Evolutionary conservation across 768 basidiomycete species (phyloP).

Genomic region (Mycena alexandri): DNA sequence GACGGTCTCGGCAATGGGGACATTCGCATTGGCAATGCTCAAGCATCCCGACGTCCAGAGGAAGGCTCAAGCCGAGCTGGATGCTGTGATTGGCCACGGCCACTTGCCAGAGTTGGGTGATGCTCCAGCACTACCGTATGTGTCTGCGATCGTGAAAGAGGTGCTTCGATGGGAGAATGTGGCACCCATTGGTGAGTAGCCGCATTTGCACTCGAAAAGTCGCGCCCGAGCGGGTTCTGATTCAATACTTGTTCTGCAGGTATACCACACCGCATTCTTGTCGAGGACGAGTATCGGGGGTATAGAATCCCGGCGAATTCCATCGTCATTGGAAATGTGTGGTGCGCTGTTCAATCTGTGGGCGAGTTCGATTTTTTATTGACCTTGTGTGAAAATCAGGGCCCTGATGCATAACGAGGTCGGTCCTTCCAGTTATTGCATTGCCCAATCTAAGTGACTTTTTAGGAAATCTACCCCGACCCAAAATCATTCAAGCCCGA

Average conservation of each 20-base stretch:
- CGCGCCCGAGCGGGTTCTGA: too few relatives aligned
- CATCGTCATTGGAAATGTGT: constrained; percentile 5
- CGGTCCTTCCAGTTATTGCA: constrained; percentile 42
- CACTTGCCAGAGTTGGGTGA: constrained; percentile 54
- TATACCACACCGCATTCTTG: constrained; percentile 8
- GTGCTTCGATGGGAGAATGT: constrained; percentile 51
- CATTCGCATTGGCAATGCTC: constrained; percentile 56
- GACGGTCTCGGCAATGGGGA: constrained; percentile 49
- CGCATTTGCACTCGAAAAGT: not conserved
- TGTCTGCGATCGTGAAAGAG: constrained; percentile 55
- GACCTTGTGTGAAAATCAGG: not conserved
- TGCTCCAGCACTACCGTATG: constrained; percentile 48
- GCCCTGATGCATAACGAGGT: not conserved
- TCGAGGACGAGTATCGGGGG: constrained; percentile 13
- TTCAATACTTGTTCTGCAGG: not conserved
- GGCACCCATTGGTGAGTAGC: constrained; percentile 44
- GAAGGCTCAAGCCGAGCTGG: constrained; percentile 56
- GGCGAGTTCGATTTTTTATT: not conserved
- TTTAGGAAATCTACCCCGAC: constrained; percentile 49
- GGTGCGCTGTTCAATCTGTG: not conserved
- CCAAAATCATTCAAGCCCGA: constrained; percentile 52
- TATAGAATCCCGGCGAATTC: constrained; percentile 6
- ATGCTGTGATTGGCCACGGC: constrained; percentile 46
- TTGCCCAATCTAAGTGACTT: constrained; percentile 42
- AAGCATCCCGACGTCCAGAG: constrained; percentile 53